phyloP scores from a whole-genome alignment of 768 basidiomycete genomes.

The Tulasnella sp. region DNA sequence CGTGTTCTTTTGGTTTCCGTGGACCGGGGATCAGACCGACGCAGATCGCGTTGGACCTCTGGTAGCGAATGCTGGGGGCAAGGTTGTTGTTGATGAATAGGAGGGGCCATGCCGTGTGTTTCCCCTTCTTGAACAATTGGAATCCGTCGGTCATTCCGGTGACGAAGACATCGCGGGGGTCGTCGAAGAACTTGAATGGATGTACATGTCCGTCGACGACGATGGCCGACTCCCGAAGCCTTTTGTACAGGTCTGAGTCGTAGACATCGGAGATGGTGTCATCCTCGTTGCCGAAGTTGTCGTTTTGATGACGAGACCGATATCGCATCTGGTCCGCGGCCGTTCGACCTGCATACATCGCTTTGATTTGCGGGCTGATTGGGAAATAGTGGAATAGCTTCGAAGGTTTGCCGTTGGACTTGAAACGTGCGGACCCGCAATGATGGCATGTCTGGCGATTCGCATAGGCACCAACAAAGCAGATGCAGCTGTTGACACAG shows the following conservation, averaged over 20 bases:
- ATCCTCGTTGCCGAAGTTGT: not conserved
- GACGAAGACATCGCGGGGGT: not conserved
- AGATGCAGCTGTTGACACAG: not conserved
- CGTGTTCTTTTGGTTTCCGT: constrained; percentile 30
- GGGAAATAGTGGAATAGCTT: not conserved
- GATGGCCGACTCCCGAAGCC: not conserved
- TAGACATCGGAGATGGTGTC: not conserved
- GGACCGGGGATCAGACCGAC: constrained; percentile 38
- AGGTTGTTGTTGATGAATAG: constrained; percentile 35
- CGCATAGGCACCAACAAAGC: not conserved
- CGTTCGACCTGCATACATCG: not conserved
- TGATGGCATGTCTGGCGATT: not conserved
- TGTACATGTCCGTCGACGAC: not conserved
- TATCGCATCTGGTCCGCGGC: not conserved
- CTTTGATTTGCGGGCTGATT: not conserved
- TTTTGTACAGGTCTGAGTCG: not conserved
- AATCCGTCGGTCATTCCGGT: constrained; percentile 27
- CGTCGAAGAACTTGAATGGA: not conserved
- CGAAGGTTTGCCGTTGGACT: not conserved
- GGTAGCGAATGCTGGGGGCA: constrained; percentile 25
- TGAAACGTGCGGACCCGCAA: not conserved
- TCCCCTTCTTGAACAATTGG: constrained; percentile 26
- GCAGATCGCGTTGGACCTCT: constrained; percentile 27
- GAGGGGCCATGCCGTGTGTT: constrained; percentile 31
- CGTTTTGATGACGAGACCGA: not conserved